Evolutionary conservation across 1,284 basidiomycete species (phyloP), one percentile per base, ranked within the genome.

Genomic region (Testicularia cyperi): DNA sequence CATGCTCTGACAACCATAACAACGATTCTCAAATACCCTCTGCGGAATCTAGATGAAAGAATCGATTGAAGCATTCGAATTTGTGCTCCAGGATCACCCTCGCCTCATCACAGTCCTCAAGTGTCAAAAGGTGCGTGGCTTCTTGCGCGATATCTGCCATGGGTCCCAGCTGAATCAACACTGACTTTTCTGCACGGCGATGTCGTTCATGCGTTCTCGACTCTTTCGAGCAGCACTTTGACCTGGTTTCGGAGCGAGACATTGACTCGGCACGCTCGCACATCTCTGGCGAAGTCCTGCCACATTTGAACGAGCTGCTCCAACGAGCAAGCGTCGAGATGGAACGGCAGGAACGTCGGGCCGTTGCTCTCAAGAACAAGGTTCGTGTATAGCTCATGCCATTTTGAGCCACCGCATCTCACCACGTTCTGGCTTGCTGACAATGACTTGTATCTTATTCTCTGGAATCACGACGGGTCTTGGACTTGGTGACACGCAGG

Each of bases 81-180:
- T 47, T 33, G 60, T 53, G 13, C 49, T 52, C 15, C 53, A 63
- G 21, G 60, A 63, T n/a, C 53, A 57, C 32, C 53, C 53, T 9
- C 47, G 60, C 12, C 36, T 63, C 19, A 57, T 57, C 44, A 56
- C 53, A 4, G 60, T 63, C 9, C 53, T 63, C 40, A 57, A 56
- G 21, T 53, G 44, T 2, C 53, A 45, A 15, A 43, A 49, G 16
- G 57, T 61, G 43, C 33, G 57, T 53, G n/a, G n/a, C n/a, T n/a
- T n/a, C n/a, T n/a, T n/a, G n/a, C n/a, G n/a, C n/a, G n/a, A n/a
- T n/a, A n/a, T n/a, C n/a, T n/a, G n/a, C n/a, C n/a, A n/a, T n/a
- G n/a, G n/a, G n/a, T n/a, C n/a, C n/a, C 25, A 27, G 8, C 25
- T 8, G n/a, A 8, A n/a, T 9, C 8, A 8, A 27, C 25, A 27